phyloP scores from a whole-genome alignment of 2,329 filamentous ascomycete species.

The Colletotrichum sojae region DNA sequence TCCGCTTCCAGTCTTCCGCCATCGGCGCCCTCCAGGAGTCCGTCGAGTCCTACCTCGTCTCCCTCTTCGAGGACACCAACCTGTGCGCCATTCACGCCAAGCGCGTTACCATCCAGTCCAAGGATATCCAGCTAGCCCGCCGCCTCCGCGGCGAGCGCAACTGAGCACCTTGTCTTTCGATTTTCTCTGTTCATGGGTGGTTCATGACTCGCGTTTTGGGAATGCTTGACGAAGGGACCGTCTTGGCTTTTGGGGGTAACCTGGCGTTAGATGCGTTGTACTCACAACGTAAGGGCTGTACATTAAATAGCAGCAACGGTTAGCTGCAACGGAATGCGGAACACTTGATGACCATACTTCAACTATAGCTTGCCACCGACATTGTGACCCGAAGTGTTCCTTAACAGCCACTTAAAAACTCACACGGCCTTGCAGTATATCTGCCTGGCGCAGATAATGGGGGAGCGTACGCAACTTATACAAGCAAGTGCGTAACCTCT shows the following conservation, averaged over 20 bases:
- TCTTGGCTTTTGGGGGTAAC: conserved; percentile 54
- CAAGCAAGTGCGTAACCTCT: too few relatives aligned
- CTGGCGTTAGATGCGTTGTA: conserved; percentile 61
- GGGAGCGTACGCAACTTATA: too few relatives aligned
- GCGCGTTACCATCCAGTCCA: conserved; percentile 97
- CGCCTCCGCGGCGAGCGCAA: conserved; percentile 95
- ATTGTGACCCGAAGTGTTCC: not conserved
- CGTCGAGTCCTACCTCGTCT: conserved; percentile 98
- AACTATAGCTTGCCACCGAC: not conserved
- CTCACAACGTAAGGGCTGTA: conserved; percentile 59
- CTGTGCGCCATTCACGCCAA: conserved; percentile 99
- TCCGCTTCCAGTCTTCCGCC: conserved; percentile 98
- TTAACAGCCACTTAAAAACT: too few relatives aligned
- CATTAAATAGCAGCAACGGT: conserved; percentile 57
- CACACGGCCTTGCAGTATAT: too few relatives aligned
- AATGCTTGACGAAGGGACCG: conserved; percentile 56
- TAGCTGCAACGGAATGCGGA: conserved; percentile 51
- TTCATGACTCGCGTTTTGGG: conserved; percentile 57
- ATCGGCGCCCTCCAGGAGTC: conserved; percentile 98
- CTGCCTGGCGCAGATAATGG: too few relatives aligned
- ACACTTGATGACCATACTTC: conserved; percentile 49
- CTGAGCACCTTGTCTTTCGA: conserved; percentile 63
- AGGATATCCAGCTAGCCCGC: conserved; percentile 97
- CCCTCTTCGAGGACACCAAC: conserved; percentile 98
- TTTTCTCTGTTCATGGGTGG: conserved; percentile 50